These are phyloP conservation scores for Parachaetomium inaequale DNA, from an alignment of 495 filamentous ascomycete species.

Conservation along the genomic window DNA sequence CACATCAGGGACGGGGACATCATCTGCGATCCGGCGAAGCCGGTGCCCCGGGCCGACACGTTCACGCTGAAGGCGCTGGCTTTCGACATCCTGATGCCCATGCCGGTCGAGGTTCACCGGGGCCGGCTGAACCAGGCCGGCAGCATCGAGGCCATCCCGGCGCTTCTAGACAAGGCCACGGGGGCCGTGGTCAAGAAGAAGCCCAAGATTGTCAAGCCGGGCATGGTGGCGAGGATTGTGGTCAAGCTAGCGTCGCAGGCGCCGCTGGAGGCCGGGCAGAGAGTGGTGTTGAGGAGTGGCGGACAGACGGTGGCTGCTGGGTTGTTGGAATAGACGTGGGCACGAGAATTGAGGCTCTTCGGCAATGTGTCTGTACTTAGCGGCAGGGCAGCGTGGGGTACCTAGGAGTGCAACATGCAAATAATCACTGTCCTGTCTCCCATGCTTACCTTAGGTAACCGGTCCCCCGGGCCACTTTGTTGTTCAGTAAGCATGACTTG, in stretches of 20 bases:
- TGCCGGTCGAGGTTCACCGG: constrained; percentile 81
- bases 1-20: constrained; percentile 83
- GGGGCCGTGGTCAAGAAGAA: constrained; percentile 73
- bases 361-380: background rate
- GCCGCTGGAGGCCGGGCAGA: constrained; percentile 71
- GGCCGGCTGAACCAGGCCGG: constrained; percentile 79
- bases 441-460: no score
- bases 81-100: constrained; percentile 84
- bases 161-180: constrained; percentile 69
- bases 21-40: constrained; percentile 63
- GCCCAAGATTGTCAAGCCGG: constrained; percentile 77
- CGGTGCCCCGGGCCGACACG: constrained; percentile 61
- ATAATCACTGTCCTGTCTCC: background rate
- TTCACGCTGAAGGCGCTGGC: constrained; percentile 83
- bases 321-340: constrained; percentile 60
- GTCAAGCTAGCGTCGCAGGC: constrained; percentile 73
- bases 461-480: no score
- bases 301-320: constrained; percentile 86
- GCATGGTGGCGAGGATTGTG: constrained; percentile 56
- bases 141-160: constrained; percentile 64
- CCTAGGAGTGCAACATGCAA: background rate
- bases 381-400: background rate
- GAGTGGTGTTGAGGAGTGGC: constrained; percentile 74
- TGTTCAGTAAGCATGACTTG: no score
- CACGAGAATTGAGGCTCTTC: constrained; percentile 20